Evolutionary conservation across 495 filamentous ascomycete genomes (phyloP), one percentile per base, ranked within the genome.

Genomic region (Barbatosphaeria neglecta): DNA sequence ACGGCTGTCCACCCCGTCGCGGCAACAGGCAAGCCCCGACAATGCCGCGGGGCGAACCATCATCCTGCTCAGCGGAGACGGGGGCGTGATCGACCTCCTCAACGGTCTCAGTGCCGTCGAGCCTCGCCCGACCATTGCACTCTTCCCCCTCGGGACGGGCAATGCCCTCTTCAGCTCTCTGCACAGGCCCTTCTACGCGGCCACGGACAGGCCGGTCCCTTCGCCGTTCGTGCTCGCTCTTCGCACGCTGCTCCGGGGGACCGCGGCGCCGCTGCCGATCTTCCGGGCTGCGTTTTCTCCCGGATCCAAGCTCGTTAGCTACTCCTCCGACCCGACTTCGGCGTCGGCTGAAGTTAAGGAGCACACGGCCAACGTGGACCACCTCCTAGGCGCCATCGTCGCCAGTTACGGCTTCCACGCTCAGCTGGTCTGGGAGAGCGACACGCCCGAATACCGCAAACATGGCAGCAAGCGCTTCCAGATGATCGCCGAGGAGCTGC

Each of bases 331-430:
- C 22, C 22, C 33, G 20, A 46, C 22, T 31, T 25, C 38, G 20
- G 22, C 44, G 24, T 4, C 22, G 13, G 22, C 22, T 6, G 45
- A 15, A 8, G 39, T 49, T 28, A 43, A 41, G 31, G 42, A 48
- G 58, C 35, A 52, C 61, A 31, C 50, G 15, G 31, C 48, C 6
- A 43, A 44, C 0, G 43, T 61, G 1, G 43, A 52, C 5, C 61
- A 64, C 37, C 62, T 90, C 18, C 73, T 78, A 52, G 87, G 87
- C n/a, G 82, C 82, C 11, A 84, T 95, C 24, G 89, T 95, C 11
- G 79, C 80, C 23, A 87, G 81, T 51, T 94, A 89, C 78, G 90
- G 83, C 28, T 76, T 95, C 47, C 90, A 97, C 59, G 86, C 90
- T 27, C 74, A 78, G 13, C 66, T 97, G 0, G 89, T 97, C 20